Conservation (phyloP, 225 moss, liverwort and hornwort genomes). For the Rhytidiadelphus loreus region DNA sequence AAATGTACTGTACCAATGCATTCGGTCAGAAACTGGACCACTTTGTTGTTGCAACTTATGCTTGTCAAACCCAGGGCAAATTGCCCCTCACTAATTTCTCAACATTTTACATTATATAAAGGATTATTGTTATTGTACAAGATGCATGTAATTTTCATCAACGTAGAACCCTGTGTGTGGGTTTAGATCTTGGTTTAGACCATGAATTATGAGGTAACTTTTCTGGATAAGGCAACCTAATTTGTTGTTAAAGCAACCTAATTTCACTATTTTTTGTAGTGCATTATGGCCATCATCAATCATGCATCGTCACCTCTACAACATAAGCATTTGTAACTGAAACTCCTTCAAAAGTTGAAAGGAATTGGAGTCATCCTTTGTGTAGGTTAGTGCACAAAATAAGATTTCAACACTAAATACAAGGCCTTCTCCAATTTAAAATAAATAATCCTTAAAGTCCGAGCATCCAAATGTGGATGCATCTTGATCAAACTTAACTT, state of each 20-base stretch:
- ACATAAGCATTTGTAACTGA: no score
- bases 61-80: neutral
- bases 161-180: accelerated
- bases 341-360: neutral
- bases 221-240: neutral
- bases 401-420: neutral
- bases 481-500: neutral
- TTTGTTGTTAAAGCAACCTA: no score
- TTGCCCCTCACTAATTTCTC: accelerated
- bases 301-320: neutral
- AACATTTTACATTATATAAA: neutral
- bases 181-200: no score
- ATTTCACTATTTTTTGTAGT: neutral
- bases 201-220: neutral
- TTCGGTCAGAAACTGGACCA: neutral
- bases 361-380: neutral
- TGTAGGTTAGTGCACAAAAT: neutral
- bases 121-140: neutral
- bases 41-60: no score
- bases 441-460: neutral
- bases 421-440: neutral
- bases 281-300: neutral
- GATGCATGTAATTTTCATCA: neutral
- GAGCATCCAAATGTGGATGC: accelerated
- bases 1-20: neutral